Evolutionary conservation across 2,329 filamentous ascomycete species (phyloP).

Genomic region (Didymella segeticola): DNA sequence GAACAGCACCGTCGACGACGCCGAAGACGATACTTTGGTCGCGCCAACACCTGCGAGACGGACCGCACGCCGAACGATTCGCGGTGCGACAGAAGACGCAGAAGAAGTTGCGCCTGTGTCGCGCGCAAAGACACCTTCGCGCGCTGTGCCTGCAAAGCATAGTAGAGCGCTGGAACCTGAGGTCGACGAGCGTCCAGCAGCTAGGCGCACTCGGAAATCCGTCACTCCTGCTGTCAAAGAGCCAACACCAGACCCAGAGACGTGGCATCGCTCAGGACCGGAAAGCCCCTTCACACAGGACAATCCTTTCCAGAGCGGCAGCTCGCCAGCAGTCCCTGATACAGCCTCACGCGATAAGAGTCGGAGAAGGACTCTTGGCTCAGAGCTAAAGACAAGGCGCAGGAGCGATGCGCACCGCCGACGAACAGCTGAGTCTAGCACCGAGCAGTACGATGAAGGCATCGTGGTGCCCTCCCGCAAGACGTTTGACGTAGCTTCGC

Average conservation of each 20-base stretch:
- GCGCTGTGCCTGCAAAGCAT: constrained; percentile 53
- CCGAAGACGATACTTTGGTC: constrained; percentile 52
- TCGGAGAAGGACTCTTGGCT: constrained; percentile 60
- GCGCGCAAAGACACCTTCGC: constrained; percentile 44
- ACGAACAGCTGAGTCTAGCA: constrained; percentile 51
- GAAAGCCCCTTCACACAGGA: constrained; percentile 82
- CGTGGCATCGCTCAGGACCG: constrained; percentile 51
- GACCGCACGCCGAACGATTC: constrained; percentile 45
- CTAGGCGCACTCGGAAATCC: constrained; percentile 49
- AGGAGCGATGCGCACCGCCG: constrained; percentile 53
- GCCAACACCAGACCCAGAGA: constrained; percentile 58
- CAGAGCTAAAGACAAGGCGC: constrained; percentile 49
- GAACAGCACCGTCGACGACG: constrained; percentile 66
- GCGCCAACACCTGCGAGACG: constrained; percentile 52
- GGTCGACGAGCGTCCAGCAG: constrained; percentile 40
- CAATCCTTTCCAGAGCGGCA: constrained; percentile 91
- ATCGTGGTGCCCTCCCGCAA: constrained; percentile 62
- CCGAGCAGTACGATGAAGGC: constrained; percentile 59
- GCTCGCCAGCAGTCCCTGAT: constrained; percentile 63
- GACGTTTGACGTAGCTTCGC: constrained; percentile 65
- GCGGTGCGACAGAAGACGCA: constrained; percentile 52
- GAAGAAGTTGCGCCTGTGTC: constrained; percentile 22
- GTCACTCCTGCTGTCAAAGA: constrained; percentile 52
- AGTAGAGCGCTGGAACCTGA: constrained; percentile 48
- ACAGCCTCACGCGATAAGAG: constrained; percentile 50